Evolutionary conservation across 139 green algal genomes (phyloP).

Genomic region (Chlamydomonas eustigma): DNA sequence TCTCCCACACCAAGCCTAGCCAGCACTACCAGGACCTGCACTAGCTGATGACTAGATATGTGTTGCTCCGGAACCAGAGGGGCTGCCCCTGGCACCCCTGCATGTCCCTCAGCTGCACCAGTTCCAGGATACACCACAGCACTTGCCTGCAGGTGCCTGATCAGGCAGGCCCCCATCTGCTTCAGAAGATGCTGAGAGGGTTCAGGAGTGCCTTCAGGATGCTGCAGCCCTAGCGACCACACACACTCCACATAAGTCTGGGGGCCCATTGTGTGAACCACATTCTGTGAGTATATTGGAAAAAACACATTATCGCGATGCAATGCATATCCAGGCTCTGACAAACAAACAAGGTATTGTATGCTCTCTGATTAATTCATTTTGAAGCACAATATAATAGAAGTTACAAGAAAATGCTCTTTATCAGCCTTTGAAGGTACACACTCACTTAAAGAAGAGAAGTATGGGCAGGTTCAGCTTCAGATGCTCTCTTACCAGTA

Average conservation of each 20-base stretch:
- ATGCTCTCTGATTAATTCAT: no score
- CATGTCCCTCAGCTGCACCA: neutral
- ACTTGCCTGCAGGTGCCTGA: neutral
- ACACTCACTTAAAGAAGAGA: no score
- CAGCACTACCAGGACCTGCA: neutral
- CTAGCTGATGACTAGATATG: no score
- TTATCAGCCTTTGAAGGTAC: no score
- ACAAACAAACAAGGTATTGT: neutral
- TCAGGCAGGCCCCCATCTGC: neutral
- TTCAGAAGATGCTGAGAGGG: neutral
- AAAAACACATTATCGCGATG: neutral
- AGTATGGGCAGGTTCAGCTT: no score
- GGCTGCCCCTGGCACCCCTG: neutral
- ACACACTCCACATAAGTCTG: neutral
- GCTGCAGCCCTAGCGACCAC: slow-evolving; percentile 5
- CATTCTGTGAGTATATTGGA: neutral
- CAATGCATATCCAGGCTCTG: neutral
- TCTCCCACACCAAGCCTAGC: neutral
- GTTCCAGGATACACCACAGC: neutral
- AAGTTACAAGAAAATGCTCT: no score
- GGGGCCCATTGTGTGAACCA: neutral
- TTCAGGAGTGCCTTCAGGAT: neutral
- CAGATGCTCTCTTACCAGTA: neutral
- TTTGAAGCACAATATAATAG: no score
- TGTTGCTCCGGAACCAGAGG: no score